Percentiles rank a stretch among this genome's conserved stretches.
Evolutionary conservation across 257 asterid genomes (phyloP).

Genomic region (Asclepias syriaca): DNA sequence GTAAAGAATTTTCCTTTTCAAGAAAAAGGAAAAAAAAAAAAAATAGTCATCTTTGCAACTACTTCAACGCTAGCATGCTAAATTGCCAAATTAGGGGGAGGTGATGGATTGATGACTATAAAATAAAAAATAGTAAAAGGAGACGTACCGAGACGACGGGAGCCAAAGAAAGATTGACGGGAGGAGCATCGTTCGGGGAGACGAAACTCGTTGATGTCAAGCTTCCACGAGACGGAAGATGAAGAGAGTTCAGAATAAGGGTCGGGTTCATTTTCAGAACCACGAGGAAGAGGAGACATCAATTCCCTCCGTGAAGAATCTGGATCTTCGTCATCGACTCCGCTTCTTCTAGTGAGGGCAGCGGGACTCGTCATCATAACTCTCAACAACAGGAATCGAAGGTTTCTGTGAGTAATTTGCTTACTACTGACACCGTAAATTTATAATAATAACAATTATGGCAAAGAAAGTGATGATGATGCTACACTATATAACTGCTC

Average conservation of each 20-base stretch:
- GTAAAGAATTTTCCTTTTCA: neutral
- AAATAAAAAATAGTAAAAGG: neutral
- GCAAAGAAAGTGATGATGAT: no score
- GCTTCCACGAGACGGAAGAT: conserved; percentile 47
- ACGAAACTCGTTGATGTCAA: conserved; percentile 57
- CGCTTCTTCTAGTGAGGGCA: conserved; percentile 15
- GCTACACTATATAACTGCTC: no score
- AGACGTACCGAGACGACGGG: conserved; percentile 40
- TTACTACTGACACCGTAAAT: no score
- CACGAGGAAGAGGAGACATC: conserved; percentile 6
- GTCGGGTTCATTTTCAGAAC: neutral
- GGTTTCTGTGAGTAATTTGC: no score
- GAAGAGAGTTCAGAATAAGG: neutral
- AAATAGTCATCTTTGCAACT: neutral
- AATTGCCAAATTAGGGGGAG: neutral
- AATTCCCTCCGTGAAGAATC: conserved; percentile 23
- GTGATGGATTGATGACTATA: no score
- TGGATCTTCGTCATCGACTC: neutral
- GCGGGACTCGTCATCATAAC: conserved; percentile 1
- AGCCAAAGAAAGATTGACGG: conserved; percentile 27
- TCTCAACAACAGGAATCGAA: neutral
- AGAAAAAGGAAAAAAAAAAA: neutral
- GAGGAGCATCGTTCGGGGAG: conserved; percentile 50
- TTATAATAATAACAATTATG: no score
- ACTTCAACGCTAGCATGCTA: neutral